Evolutionary conservation across 805 yeast species (phyloP), one percentile per base, ranked within the genome.

Genomic region (Nematodospora valgi): DNA sequence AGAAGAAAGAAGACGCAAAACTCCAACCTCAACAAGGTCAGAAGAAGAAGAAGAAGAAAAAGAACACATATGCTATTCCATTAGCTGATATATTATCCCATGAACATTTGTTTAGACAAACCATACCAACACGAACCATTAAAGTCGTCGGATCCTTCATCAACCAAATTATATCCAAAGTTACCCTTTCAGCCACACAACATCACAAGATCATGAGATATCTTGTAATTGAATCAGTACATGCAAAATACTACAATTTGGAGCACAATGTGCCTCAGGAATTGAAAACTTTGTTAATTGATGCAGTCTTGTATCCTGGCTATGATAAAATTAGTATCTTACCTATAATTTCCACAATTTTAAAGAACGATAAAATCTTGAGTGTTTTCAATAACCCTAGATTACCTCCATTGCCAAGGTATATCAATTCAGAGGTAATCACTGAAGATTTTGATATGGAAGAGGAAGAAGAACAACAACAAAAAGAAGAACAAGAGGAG

Each of bases 311-410:
- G 26, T 77, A 72, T 51, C 95, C 96, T 2, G 86, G 83, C 4
- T 64, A 65, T 25, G 81, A 79, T 34, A 70, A 73, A 26, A 71
- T 74, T 27, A 80, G 87, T 10, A 67, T 85, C 20, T 64, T 85
- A 41, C 95, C 96, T 6, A 76, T 89, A 39, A 81, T 83, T 1
- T 56, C 76, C 9, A 59, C 66, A 2, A 49, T 83, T 5, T 52
- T 82, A 40, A 68, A 67, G 3, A 56, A 70, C 27, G 76, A 78
- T 48, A 72, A 67, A 6, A 51, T 74, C 14, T 52, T 80, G 27
- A 76, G 85, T 49, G 65, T 82, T 1, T 66, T 86, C 46, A 71
- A 76, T 35, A 82, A 83, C 48, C 95, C 96, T 27, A 68, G 93
- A 48, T 74, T 86, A 46, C 95, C 96, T 3, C 68, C 66, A 6